phyloP scores from a whole-genome alignment of 106 monocot genomes.

The Acorus gramineus region DNA sequence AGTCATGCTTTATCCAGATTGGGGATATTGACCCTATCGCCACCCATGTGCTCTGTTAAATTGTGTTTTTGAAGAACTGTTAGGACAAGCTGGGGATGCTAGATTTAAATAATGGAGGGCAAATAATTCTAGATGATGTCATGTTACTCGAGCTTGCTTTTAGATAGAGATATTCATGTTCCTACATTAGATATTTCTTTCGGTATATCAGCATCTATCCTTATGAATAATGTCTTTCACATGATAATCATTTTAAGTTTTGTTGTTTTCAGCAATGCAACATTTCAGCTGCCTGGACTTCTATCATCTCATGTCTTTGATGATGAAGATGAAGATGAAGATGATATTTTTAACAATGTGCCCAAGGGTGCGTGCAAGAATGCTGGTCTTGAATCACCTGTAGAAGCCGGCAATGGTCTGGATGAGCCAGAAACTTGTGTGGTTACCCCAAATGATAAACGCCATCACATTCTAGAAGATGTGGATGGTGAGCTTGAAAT shows the following conservation, averaged over 20 bases:
- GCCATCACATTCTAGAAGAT: conserved; percentile 27
- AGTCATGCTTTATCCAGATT: too few relatives aligned
- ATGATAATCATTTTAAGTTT: conserved; percentile 8
- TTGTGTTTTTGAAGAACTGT: too few relatives aligned
- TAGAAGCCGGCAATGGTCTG: conserved; percentile 16
- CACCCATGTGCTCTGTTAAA: too few relatives aligned
- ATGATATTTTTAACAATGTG: conserved; percentile 33
- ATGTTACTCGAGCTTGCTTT: too few relatives aligned
- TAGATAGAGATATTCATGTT: too few relatives aligned
- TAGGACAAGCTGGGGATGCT: too few relatives aligned
- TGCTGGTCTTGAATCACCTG: conserved; percentile 16
- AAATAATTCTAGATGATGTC: too few relatives aligned
- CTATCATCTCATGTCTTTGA: conserved; percentile 56
- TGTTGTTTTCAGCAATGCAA: conserved; percentile 57
- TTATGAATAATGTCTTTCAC: background rate
- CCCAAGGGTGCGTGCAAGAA: conserved; percentile 9
- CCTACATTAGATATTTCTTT: too few relatives aligned
- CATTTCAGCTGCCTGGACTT: conserved; percentile 50
- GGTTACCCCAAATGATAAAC: conserved; percentile 22
- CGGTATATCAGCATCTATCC: too few relatives aligned
- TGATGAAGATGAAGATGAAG: conserved; percentile 38
- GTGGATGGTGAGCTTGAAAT: conserved; percentile 65
- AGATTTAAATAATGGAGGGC: too few relatives aligned
- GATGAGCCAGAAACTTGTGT: conserved; percentile 23
- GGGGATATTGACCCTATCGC: too few relatives aligned